Evolutionary conservation across 257 asterid species (phyloP), one percentile per base, ranked within the genome.

Genomic region (Jaltomata sinuosa): DNA sequence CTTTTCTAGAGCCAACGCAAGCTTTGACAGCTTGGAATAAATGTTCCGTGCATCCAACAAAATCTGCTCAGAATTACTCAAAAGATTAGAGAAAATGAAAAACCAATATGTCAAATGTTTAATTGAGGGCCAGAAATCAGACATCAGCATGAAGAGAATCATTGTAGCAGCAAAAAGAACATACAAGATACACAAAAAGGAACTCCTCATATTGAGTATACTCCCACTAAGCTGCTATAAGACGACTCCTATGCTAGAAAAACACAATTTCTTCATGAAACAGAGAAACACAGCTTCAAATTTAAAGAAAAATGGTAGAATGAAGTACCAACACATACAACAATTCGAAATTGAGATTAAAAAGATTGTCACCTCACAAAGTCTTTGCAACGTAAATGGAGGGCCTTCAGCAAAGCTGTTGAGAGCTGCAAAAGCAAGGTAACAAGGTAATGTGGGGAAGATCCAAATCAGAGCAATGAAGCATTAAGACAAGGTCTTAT

Each of bases 351-450:
- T 47, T 76, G 61, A 76, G 36, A 47, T 80, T 31, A 45, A 84
- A 85, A 42, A 68, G 18, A 65, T 45, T 45, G 62, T 80, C n/a
- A 94, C 98, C 99, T 96, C 99, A 86, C 98, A 94, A 55, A 96
- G 95, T 91, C 99, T 94, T 87, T 94, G 99, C 89, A 96, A 86
- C 19, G 99, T 96, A 90, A 96, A 96, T 5, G 99, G 99, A 84
- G 99, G 99, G 81, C 99, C 99, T 83, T 92, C 95, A 71, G 87
- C 91, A 89, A 96, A 96, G 91, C 92, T 87, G 54, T 87, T 87
- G 86, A 96, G 94, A 91, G 96, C 99, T 96, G 97, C 91, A 87
- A 85, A 85, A 86, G 82, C 84, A 71, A 84, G 85, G 42, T 47
- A 64, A 27, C 71, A 62, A 27, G 21, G 9, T 4, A 47, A 76